These are phyloP conservation scores for Tephrocybe sp. DNA, from an alignment of 768 basidiomycete genomes.

Conservation along the genomic window DNA sequence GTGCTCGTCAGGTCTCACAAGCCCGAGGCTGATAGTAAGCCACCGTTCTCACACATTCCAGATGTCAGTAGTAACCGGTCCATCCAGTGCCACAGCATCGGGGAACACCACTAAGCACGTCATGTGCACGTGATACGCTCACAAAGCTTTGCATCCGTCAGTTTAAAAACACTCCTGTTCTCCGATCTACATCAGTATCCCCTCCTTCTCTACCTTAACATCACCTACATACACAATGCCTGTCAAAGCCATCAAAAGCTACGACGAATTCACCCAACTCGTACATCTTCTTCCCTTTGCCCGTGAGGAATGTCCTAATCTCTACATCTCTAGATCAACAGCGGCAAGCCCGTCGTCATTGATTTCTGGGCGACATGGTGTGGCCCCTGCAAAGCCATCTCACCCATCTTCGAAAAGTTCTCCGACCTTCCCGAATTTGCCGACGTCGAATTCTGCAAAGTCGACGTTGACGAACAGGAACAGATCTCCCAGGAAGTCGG, in stretches of 20 bases:
- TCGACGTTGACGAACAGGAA: conserved; percentile 62
- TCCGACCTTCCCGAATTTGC: conserved; percentile 29
- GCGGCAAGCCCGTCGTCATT: conserved; percentile 47
- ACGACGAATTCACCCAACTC: conserved; percentile 37
- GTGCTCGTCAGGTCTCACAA: too few relatives aligned
- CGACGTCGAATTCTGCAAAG: conserved; percentile 63
- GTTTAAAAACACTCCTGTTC: conserved; percentile 3
- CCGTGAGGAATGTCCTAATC: not conserved
- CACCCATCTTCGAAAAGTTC: conserved; percentile 63
- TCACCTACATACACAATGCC: conserved; percentile 28
- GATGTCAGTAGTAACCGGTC: too few relatives aligned
- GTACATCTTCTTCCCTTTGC: conserved; percentile 39
- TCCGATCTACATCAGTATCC: not conserved
- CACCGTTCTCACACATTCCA: too few relatives aligned
- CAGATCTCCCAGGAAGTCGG: conserved; percentile 52
- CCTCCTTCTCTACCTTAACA: not conserved
- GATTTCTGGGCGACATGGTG: conserved; percentile 83
- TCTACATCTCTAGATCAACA: conserved; percentile 36
- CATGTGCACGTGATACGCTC: conserved; percentile 18
- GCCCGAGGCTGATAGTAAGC: too few relatives aligned
- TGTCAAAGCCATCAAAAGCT: conserved; percentile 34
- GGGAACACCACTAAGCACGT: conserved; percentile 6
- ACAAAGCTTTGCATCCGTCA: conserved; percentile 7
- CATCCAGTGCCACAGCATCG: not conserved
- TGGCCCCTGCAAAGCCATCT: conserved; percentile 66